Evolutionary conservation across 495 filamentous ascomycete species (phyloP), one percentile per base, ranked within the genome.

Genomic region (Usnea hakonensis): DNA sequence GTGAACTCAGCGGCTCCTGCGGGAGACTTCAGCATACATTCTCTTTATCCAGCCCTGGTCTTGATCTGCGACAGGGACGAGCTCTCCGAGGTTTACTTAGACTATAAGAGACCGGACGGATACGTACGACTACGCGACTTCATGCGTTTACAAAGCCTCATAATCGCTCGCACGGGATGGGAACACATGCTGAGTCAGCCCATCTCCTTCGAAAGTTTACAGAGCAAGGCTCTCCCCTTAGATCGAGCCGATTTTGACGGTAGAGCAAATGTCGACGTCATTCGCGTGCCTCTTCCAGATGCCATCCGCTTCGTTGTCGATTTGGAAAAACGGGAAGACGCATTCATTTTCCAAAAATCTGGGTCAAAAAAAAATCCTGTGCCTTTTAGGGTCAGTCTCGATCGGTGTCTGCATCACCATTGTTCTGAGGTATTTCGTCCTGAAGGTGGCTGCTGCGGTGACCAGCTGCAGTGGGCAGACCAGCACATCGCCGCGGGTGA

Each of bases 61-160:
- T 50, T 50, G n/a, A 50, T 50, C 46, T 50, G 46, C 46, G 46
- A 50, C 46, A 50, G 46, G 46, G 46, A 54, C 50, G 50, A 54
- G 50, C 50, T 54, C 50, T 50, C 46, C 46, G 46, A 50, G 46
- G 46, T 50, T 50, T 50, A 50, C 46, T 50, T 23, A 50, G 46
- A 50, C 46, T 50, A 50, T 50, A 50, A 50, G 46, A 50, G 46
- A 23, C 50, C 50, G 19, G 50, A 54, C 50, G 50, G 50, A 54
- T 54, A 23, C 23, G 23, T 54, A 21, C 50, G 19, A 11, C 13
- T 54, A 54, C n/a, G 23, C 50, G 50, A 54, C 50, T 21, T 54
- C 19, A 21, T 54, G 8, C 50, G 32, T 21, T 23, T 21, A 21
- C 50, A 54, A 54, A 54, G 50, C 23, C 23, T 54, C 13, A 23